Percentiles rank a stretch among this genome's conserved stretches.
These are phyloP conservation scores for Xylariaceae sp. DNA, from an alignment of 2,329 filamentous ascomycete genomes.

Conservation along the genomic window DNA sequence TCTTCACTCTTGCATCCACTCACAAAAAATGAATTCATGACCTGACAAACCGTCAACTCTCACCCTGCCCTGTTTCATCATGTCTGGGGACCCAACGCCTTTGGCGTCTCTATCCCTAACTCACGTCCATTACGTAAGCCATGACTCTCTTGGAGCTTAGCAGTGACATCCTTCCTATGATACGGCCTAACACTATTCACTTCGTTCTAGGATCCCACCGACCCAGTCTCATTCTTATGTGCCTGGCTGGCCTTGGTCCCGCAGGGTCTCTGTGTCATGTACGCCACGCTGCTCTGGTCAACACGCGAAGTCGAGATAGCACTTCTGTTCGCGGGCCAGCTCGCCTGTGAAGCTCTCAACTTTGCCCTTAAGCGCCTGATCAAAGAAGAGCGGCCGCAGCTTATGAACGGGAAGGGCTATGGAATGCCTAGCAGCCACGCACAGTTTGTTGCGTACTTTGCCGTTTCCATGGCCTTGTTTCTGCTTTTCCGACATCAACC, in stretches of 20 bases:
- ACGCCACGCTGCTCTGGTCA: constrained; percentile 85
- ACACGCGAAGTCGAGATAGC: constrained; percentile 86
- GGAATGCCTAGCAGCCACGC: constrained; percentile 95
- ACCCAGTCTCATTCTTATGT: constrained; percentile 79
- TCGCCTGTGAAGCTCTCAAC: constrained; percentile 88
- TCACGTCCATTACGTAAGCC: constrained; percentile 87
- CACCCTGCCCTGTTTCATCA: constrained; percentile 17
- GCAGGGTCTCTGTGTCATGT: constrained; percentile 85
- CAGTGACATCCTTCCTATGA: not conserved
- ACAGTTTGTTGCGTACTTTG: constrained; percentile 92
- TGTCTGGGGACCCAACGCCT: constrained; percentile 46
- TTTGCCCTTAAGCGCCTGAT: constrained; percentile 85
- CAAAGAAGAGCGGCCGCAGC: constrained; percentile 82
- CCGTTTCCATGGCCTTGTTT: constrained; percentile 78
- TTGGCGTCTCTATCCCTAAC: constrained; percentile 90
- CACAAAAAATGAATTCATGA: constrained; percentile 1
- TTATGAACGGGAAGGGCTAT: constrained; percentile 88
- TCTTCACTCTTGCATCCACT: not conserved
- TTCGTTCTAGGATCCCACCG: constrained; percentile 73
- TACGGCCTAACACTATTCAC: not conserved
- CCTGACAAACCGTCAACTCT: not conserved
- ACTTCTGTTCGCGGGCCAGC: constrained; percentile 87
- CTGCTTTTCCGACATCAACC: constrained; percentile 75
- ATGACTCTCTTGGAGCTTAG: not conserved
- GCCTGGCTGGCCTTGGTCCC: constrained; percentile 93